Conservation (phyloP, 2,329 filamentous ascomycete genomes). For the Cordyceps militaris region DNA sequence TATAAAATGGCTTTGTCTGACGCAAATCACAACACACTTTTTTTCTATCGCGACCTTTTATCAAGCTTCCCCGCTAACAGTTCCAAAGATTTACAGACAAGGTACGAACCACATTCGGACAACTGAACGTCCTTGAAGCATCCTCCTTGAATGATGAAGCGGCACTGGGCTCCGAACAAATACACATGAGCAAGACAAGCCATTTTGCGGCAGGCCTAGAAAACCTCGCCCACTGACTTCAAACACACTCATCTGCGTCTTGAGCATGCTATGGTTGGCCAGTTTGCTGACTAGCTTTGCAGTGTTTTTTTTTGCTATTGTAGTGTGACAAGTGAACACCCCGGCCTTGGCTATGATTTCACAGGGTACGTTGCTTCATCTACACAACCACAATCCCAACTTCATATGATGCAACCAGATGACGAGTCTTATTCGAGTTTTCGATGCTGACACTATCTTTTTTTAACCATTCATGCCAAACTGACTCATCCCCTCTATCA, state of each 20-base stretch:
- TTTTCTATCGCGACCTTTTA: constrained; percentile 9
- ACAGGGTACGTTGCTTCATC: not conserved
- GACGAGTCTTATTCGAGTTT: constrained; percentile 73
- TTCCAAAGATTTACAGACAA: constrained; percentile 17
- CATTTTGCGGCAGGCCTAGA: constrained; percentile 98
- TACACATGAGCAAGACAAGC: constrained; percentile 70
- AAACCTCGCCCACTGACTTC: constrained; percentile 96
- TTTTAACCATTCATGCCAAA: constrained; percentile 67
- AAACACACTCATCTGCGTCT: not conserved
- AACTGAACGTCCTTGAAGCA: not conserved
- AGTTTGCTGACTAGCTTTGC: not conserved
- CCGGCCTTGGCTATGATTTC: not conserved
- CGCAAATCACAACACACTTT: constrained; percentile 24
- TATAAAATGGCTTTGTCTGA: constrained; percentile 85
- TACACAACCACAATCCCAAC: constrained; percentile 17
- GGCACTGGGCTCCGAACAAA: constrained; percentile 93
- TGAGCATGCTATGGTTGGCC: not conserved
- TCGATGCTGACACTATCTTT: constrained; percentile 60
- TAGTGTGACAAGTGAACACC: not conserved
- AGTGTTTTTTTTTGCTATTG: not conserved
- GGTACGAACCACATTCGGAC: constrained; percentile 16
- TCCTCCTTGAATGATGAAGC: constrained; percentile 61
- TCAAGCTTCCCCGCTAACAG: constrained; percentile 26
- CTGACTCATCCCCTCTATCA: constrained; percentile 28
- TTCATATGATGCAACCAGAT: constrained; percentile 49